Evolutionary conservation across 1,284 basidiomycete genomes (phyloP), one percentile per base, ranked within the genome.

Genomic region (Schizophyllum amplum): DNA sequence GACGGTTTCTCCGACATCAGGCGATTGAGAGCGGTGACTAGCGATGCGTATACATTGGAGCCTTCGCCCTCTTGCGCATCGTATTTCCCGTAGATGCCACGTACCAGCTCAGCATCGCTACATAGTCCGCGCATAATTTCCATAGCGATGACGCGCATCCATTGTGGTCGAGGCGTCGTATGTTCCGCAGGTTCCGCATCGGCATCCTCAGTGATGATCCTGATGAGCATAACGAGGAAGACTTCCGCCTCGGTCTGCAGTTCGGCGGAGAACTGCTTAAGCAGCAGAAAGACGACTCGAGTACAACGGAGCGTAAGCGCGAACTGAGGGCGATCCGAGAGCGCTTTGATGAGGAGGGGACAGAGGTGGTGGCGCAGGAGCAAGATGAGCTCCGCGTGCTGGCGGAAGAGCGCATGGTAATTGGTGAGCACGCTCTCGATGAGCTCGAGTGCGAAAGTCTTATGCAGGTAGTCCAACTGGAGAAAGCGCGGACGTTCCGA

Each of bases 351-450:
- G 4, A 99, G 77, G 15, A 98, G 78, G 0, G 96, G 95, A 57
- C 92, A 96, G 13, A 98, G 85, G 59, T 94, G 92, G 62, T 94
- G 87, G 64, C 83, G 85, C 0, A 98, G 80, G 20, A 98, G 83
- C 26, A 92, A 80, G 21, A 95, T 79, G 0, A 97, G 78, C 68
- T 97, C 94, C 4, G 81, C 71, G 61, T 93, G 94, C 87, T 92
- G 48, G 26, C 42, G 83, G 67, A 98, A 96, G 0, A 95, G 79
- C 13, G 81, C 82, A 62, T 94, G 88, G 67, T 98, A 98, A 63
- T 97, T 98, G 13, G 94, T 96, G 55, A 99, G 75, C 4, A 98
- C 92, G 66, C 94, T 98, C 73, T 99, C 97, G 57, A 99, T 92
- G 55, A 99, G 76, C 71, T 99, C 96, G 24, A 99, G 75, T 0